A percentile compares a stretch with the other conserved stretches of the same genome.
These are phyloP conservation scores for Adiantum capillusveneris DNA, from an alignment of 75 land plant genomes.

Conservation along the genomic window DNA sequence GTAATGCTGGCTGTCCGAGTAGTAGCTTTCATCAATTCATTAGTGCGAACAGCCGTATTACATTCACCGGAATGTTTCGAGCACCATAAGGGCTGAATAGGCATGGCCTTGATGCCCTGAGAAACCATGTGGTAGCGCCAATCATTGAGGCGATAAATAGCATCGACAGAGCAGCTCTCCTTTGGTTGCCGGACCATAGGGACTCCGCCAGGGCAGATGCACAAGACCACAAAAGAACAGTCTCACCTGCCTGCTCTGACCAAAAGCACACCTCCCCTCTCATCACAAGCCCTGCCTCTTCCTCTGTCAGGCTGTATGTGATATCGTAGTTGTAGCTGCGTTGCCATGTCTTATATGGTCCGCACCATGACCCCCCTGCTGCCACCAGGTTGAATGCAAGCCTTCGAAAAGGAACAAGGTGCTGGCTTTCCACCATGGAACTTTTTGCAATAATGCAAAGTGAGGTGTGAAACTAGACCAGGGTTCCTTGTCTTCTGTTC, in stretches of 20 bases:
- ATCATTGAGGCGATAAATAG: slow-evolving; percentile 64
- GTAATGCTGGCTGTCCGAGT: no score
- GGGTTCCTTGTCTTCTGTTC: neutral
- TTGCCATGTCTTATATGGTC: slow-evolving; percentile 81
- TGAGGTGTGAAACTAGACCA: neutral
- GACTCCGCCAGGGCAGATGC: slow-evolving; percentile 78
- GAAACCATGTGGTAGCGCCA: slow-evolving; percentile 71
- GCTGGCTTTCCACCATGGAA: no score
- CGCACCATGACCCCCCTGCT: slow-evolving; percentile 87
- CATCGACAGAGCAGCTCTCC: slow-evolving; percentile 67
- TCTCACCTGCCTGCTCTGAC: slow-evolving; percentile 81
- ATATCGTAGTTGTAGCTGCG: slow-evolving; percentile 60
- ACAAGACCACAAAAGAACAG: slow-evolving; percentile 71
- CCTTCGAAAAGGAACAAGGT: no score
- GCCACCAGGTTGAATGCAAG: no score
- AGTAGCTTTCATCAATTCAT: no score
- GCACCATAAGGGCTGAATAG: slow-evolving; percentile 89
- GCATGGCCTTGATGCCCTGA: slow-evolving; percentile 72
- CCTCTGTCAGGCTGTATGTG: slow-evolving; percentile 29
- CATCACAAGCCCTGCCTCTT: slow-evolving; percentile 57
- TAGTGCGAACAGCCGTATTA: no score
- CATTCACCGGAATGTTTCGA: slow-evolving; percentile 69
- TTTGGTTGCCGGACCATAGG: slow-evolving; percentile 89
- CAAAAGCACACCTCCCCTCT: slow-evolving; percentile 92
- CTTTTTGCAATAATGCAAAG: neutral